Percentiles rank a stretch among this genome's conserved stretches.
These are phyloP conservation scores for Kwoniella pini DNA, from an alignment of 768 basidiomycete species.

Conservation along the genomic window DNA sequence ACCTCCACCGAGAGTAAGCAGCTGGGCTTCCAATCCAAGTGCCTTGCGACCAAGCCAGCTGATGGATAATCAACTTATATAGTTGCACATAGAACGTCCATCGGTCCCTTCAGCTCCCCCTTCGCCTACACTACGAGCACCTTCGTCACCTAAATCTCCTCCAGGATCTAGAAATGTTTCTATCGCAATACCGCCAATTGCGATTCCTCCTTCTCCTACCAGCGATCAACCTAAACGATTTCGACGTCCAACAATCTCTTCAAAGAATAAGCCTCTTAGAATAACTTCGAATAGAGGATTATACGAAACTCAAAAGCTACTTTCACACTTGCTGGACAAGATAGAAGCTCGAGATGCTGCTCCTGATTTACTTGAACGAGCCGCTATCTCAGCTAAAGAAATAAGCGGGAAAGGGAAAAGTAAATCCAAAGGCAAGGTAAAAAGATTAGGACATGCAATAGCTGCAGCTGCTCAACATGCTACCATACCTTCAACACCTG, in stretches of 20 bases:
- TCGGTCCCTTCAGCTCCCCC: not conserved
- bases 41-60: not conserved
- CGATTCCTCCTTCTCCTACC: conserved; percentile 9
- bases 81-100: conserved; percentile 5
- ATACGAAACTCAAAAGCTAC: conserved; percentile 69
- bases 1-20: conserved; percentile 25
- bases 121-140: conserved; percentile 6
- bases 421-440: conserved; percentile 42
- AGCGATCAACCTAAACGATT: conserved; percentile 30
- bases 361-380: conserved; percentile 45
- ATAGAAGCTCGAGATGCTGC: conserved; percentile 60
- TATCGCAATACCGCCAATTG: conserved; percentile 9
- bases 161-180: conserved; percentile 12
- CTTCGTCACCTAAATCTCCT: conserved; percentile 17
- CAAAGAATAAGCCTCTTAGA: conserved; percentile 15
- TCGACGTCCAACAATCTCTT: conserved; percentile 28
- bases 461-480: conserved; percentile 30
- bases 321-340: conserved; percentile 66
- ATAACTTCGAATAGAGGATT: conserved; percentile 25
- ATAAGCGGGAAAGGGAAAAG: conserved; percentile 56
- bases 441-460: conserved; percentile 34
- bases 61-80: not conserved
- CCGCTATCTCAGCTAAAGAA: conserved; percentile 59
- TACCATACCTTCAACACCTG: conserved; percentile 11
- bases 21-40: not conserved